Base-by-base conservation (phyloP, 2,329 filamentous ascomycete genomes). In the Penicillium sp. region DNA sequence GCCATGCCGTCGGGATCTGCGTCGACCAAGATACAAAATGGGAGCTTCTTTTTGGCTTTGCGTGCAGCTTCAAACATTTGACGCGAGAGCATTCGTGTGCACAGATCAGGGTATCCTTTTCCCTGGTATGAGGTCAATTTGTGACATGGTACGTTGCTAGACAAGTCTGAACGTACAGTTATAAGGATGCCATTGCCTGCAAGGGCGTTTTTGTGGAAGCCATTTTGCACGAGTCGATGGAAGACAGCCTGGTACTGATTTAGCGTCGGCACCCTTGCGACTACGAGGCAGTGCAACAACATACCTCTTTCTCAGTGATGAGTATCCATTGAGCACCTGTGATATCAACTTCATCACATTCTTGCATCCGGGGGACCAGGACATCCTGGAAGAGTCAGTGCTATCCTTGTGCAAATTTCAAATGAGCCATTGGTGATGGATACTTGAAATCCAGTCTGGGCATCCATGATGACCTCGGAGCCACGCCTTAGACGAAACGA, bases 51-150 rank as follows among this genome's bases (percentile, higher is more conserved):
- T 48, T 4, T 49, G 36, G 20, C 39, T 14, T 28, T 41, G 16
- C 37, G 57, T 57, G 14, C 42, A 44, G n/a, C 63, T 4, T 57
- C 61, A 37, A 61, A 62, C 15, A 77, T 50, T 16, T 61, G 60
- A 22, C 66, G 70, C 20, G 80, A 56, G 45, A 82, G 74, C 2
- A 62, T 62, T 25, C 77, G 68, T 6, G 77, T 79, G 20, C 68
- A 64, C 16, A 82, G 57, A 50, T 82, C 79, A 1, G 79, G 79
- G 48, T 81, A 82, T 3, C 79, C 79, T 67, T 82, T 82, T 0
- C 72, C 79, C 74, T 79, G 34, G 2, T 6, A 30, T 12, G 10
- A 10, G 18, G 20, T 40, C 30, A 32, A 29, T 44, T 3, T 27
- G 15, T 15, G 8, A 3, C 12, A 28, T 22, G 6, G 5, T 14